Evolutionary conservation across 2,329 filamentous ascomycete species (phyloP).

Genomic region (Ophidiomyces ophidiicola): DNA sequence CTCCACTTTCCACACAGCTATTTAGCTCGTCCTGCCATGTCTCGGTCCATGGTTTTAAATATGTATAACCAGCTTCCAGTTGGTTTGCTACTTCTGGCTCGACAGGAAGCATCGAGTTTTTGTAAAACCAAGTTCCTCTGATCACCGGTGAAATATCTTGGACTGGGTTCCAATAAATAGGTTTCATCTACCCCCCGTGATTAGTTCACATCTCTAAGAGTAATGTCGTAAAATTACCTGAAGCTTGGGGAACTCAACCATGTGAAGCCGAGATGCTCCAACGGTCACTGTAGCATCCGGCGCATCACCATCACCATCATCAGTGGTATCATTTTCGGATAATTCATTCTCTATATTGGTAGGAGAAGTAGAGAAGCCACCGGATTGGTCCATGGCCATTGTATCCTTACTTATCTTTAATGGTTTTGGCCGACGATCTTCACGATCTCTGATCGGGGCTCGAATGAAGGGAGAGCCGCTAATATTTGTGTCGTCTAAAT

Average conservation of each 20-base stretch:
- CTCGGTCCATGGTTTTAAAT: conserved; percentile 75
- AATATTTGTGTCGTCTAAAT: conserved; percentile 29
- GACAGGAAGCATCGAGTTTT: conserved; percentile 84
- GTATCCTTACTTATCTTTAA: conserved; percentile 4
- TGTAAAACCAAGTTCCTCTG: conserved; percentile 93
- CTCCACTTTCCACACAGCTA: conserved; percentile 80
- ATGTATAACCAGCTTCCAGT: conserved; percentile 78
- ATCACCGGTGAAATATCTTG: conserved; percentile 75
- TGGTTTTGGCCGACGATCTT: conserved; percentile 8
- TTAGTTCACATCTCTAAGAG: not conserved
- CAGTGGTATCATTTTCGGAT: not conserved
- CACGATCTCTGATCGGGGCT: conserved; percentile 24
- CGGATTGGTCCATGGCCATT: not conserved
- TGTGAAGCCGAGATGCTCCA: conserved; percentile 77
- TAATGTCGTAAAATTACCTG: conserved; percentile 23
- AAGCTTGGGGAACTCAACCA: conserved; percentile 68
- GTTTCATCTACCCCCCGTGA: conserved; percentile 58
- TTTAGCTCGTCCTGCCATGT: conserved; percentile 87
- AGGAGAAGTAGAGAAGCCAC: not conserved
- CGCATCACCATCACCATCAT: conserved; percentile 1
- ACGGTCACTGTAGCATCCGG: conserved; percentile 56
- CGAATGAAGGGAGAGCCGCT: conserved; percentile 40
- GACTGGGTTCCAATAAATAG: conserved; percentile 93
- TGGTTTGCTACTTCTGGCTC: conserved; percentile 79
- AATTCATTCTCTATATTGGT: not conserved